Evolutionary conservation across 192 early-diverging fungal genomes (phyloP).

Genomic region (Umbelopsis sp.): DNA sequence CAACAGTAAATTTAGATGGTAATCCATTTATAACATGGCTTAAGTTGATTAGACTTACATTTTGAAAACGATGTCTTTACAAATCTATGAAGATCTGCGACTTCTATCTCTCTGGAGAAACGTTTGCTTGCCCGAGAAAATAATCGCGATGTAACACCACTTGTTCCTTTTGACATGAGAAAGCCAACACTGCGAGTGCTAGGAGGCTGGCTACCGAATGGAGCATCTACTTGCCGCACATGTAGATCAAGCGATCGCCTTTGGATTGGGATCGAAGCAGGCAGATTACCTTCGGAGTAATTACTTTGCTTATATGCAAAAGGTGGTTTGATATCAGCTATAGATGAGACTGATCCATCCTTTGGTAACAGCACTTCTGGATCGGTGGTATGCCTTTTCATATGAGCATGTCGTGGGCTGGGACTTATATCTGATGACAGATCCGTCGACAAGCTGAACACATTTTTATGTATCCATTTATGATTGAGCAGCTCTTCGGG

Average conservation of each 20-base stretch:
- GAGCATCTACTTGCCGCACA: not conserved
- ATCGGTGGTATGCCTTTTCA: slow-evolving; percentile 4
- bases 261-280: not conserved
- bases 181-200: slow-evolving; percentile 6
- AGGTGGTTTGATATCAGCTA: not conserved
- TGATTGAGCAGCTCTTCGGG: slow-evolving; percentile 77
- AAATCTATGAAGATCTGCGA: slow-evolving; percentile 49
- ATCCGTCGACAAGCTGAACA: not conserved
- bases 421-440: slow-evolving; percentile 21
- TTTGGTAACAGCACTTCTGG: not conserved
- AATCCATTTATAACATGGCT: not conserved
- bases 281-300: slow-evolving; percentile 13
- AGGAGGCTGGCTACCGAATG: not conserved
- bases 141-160: slow-evolving; percentile 3
- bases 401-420: not conserved
- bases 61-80: slow-evolving; percentile 60
- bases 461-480: slow-evolving; percentile 65
- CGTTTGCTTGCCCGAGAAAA: slow-evolving; percentile 9
- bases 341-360: not conserved
- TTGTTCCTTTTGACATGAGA: not conserved
- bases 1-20: not conserved
- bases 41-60: slow-evolving; percentile 35
- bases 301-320: not conserved
- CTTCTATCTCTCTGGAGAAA: slow-evolving; percentile 27
- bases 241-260: not conserved